phyloP scores from a whole-genome alignment of 2,329 filamentous ascomycete genomes.

The Fusarium pseudoanthophilum region DNA sequence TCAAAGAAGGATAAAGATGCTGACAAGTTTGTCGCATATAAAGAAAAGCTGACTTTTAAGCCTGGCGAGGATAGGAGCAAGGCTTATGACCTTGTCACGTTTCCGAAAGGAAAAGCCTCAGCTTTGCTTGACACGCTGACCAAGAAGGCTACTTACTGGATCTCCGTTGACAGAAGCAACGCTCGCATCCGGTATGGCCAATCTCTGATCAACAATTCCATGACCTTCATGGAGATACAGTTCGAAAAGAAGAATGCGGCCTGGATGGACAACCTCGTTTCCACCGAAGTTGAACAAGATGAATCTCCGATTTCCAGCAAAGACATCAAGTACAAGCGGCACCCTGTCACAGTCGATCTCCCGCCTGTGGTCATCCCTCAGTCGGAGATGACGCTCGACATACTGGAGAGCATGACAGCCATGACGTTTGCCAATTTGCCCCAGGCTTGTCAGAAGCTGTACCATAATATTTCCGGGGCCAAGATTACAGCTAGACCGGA shows the following conservation, averaged over 20 bases:
- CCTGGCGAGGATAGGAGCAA: background rate
- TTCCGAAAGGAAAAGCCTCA: background rate
- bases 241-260: background rate
- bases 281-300: background rate
- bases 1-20: background rate
- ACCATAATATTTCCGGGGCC: background rate
- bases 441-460: background rate
- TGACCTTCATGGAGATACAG: background rate
- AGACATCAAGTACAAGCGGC: background rate
- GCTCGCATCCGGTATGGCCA: background rate
- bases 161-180: background rate
- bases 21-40: background rate
- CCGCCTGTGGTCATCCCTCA: background rate
- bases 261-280: background rate
- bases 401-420: background rate
- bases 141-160: background rate
- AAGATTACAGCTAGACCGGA: background rate
- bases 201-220: background rate
- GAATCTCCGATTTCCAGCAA: fast-evolving
- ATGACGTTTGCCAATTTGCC: background rate
- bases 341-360: background rate
- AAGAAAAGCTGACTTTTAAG: background rate
- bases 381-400: background rate
- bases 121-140: background rate
- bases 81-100: background rate